Evolutionary conservation across 768 basidiomycete species (phyloP).

Genomic region (Tulasnella sp.): DNA sequence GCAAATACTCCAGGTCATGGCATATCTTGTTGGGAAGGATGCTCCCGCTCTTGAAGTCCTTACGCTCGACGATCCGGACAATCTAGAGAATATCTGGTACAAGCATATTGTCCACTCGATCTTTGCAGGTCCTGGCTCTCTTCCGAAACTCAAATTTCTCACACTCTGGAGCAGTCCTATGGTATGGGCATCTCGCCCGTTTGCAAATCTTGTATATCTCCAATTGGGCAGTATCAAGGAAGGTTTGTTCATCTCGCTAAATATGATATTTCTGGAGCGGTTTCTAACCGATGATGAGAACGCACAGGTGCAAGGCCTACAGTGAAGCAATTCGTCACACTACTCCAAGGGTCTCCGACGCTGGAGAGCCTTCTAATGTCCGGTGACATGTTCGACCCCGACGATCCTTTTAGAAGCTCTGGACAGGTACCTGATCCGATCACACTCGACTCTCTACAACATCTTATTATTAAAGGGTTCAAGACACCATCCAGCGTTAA

Average conservation of each 20-base stretch:
- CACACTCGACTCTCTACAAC: background rate
- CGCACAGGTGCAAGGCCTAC: background rate
- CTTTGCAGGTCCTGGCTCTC: slow-evolving; percentile 1
- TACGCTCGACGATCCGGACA: background rate
- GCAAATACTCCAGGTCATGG: background rate
- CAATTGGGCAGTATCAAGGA: background rate
- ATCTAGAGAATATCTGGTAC: background rate
- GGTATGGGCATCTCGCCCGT: background rate
- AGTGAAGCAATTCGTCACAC: background rate
- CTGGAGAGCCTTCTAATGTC: background rate
- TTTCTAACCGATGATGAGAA: too few relatives aligned
- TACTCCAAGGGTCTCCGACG: background rate
- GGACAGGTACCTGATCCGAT: background rate
- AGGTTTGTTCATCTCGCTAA: too few relatives aligned
- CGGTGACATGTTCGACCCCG: background rate
- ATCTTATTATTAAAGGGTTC: background rate
- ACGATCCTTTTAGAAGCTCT: background rate
- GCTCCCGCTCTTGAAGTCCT: background rate
- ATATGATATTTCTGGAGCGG: too few relatives aligned
- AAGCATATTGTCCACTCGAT: background rate
- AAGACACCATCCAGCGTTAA: background rate
- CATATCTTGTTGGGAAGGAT: background rate
- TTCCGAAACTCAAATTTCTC: background rate
- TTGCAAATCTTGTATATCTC: background rate
- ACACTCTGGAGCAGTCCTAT: background rate